Evolutionary conservation across 345 rosid genomes (phyloP), one percentile per base, ranked within the genome.

Genomic region (Lumnitzera littorea): DNA sequence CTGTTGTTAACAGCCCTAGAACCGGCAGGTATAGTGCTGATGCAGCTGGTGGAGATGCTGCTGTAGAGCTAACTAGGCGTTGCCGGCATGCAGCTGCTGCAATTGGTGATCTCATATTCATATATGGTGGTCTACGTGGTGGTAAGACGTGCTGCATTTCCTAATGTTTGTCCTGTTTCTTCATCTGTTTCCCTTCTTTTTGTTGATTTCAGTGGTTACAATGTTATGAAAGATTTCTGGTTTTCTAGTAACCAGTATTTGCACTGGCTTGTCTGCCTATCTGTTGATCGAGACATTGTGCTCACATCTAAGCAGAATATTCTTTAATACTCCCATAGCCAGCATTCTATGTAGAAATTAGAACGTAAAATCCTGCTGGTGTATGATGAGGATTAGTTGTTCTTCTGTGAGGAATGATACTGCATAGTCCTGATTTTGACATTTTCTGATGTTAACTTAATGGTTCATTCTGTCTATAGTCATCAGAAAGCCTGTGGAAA

Each of bases 51-150:
- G 99, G 95, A 53, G 99, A 94, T 84, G 96, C 95, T 72, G 84
- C 91, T 48, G 95, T 84, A 67, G 97, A 94, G 84, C 72, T 94
- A 74, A 90, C 97, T 11, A 90, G 99, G 80, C 97, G 99, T 61
- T 94, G 97, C 76, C 82, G 99, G 79, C 99, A 94, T 82, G 97
- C 99, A 27, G 95, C 99, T 62, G 95, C 97, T 63, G 99, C 96
- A 52, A 76, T 94, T 69, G 95, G 97, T 67, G 99, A 94, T 64
- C 71, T 94, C 51, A 88, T 94, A 76, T 94, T 86, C 76, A 83
- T 88, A 61, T 94, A 94, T 74, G 99, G 99, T 70, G 97, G 99
- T 68, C 80, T 94, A 57, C 99, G 99, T 67, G 99, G 99, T 50
- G 99, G 99, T 88, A 86, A 83, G 81, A 66, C 54, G 50, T 68